Percentiles rank a stretch among this genome's conserved stretches.
Evolutionary conservation across 2,329 filamentous ascomycete genomes (phyloP).

Genomic region (Cordyceps sp.): DNA sequence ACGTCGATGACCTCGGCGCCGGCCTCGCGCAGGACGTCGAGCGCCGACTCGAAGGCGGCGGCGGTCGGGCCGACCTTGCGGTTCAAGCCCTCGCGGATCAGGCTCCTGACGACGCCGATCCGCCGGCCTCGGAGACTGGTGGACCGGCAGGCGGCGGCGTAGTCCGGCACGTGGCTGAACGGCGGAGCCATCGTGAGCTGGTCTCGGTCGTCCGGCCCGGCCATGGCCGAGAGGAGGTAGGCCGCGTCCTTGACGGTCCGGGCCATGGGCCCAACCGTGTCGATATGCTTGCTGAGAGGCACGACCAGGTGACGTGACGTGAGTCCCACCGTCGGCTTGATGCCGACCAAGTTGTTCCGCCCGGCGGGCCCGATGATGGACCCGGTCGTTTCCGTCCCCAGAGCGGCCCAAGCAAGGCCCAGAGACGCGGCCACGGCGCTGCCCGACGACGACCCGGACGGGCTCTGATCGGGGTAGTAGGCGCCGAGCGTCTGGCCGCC

Average conservation of each 20-base stretch:
- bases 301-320: conserved; percentile 46
- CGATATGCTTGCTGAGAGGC: conserved; percentile 46
- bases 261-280: conserved; percentile 49
- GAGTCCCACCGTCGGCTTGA: conserved; percentile 51
- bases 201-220: conserved; percentile 39
- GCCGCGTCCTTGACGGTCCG: conserved; percentile 50
- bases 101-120: conserved; percentile 48
- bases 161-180: conserved; percentile 41
- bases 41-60: background rate
- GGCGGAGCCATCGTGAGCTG: conserved; percentile 46
- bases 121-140: conserved; percentile 36
- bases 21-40: background rate
- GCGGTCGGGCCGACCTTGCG: conserved; percentile 18
- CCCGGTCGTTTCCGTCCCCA: conserved; percentile 32
- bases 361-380: conserved; percentile 39
- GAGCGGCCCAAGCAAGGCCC: conserved; percentile 3
- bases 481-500: conserved; percentile 46
- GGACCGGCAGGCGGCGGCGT: conserved; percentile 38
- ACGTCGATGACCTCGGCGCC: background rate
- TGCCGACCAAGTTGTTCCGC: conserved; percentile 44
- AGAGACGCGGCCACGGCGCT: conserved; percentile 35
- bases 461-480: conserved; percentile 45
- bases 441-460: conserved; percentile 43
- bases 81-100: conserved; percentile 2
- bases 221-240: conserved; percentile 44